Conservation (phyloP, 1,284 basidiomycete species). For the Boletellus dicymbophilus region DNA sequence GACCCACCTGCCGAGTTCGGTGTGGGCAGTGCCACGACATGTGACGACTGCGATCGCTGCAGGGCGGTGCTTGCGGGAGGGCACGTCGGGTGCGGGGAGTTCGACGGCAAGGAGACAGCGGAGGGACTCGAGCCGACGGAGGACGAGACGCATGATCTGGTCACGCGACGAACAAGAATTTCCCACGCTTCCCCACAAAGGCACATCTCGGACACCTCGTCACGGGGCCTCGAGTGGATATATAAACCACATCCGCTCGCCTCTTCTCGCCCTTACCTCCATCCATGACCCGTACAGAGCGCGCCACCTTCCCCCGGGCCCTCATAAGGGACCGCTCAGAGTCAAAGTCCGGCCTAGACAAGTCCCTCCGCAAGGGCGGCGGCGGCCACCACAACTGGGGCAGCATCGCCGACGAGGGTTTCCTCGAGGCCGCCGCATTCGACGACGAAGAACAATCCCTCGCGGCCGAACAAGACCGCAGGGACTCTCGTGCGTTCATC, state of each 20-base stretch:
- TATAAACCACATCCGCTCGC: conserved; percentile 15
- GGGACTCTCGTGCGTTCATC: conserved; percentile 26
- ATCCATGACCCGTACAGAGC: conserved; percentile 76
- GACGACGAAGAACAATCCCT: conserved; percentile 50
- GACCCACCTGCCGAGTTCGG: conserved; percentile 31
- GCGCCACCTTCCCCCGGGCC: conserved; percentile 74
- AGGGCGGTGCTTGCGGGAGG: too few relatives aligned
- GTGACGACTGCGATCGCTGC: conserved; percentile 28
- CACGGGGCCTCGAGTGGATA: conserved; percentile 21
- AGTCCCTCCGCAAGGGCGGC: conserved; percentile 76
- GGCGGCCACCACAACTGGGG: conserved; percentile 87
- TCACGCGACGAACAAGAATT: conserved; percentile 12
- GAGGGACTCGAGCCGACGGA: too few relatives aligned
- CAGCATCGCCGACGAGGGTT: conserved; percentile 60
- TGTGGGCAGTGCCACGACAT: conserved; percentile 7
- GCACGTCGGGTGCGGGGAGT: not conserved
- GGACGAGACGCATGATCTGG: not conserved
- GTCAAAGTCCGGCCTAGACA: conserved; percentile 76
- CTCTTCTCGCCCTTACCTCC: not conserved
- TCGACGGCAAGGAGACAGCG: conserved; percentile 19
- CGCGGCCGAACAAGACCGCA: conserved; percentile 34
- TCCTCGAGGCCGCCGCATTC: conserved; percentile 54
- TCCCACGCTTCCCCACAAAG: conserved; percentile 35
- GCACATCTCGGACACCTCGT: conserved; percentile 4
- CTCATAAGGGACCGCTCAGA: conserved; percentile 77